Evolutionary conservation across 768 basidiomycete species (phyloP).

Genomic region (Tylopilus plumbeoviolaceoides): DNA sequence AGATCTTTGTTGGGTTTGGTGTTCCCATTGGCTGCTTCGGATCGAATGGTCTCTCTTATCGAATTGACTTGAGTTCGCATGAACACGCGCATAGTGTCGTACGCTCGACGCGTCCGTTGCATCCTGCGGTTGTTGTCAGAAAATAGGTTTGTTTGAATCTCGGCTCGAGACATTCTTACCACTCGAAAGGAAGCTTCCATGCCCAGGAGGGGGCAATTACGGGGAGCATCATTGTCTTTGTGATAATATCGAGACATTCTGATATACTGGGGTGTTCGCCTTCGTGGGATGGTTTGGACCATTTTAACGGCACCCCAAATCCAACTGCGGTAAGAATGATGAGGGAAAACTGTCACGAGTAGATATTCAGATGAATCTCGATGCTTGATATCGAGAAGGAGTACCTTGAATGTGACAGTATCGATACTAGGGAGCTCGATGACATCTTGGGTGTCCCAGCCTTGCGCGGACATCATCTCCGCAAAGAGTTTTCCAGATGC

Average conservation of each 20-base stretch:
- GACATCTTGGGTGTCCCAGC: constrained; percentile 8
- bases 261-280: constrained; percentile 5
- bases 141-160: neutral
- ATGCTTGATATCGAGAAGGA: neutral
- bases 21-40: neutral
- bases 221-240: constrained; percentile 1
- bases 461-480: constrained; percentile 11
- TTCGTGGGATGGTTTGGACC: constrained; percentile 5
- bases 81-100: constrained; percentile 15
- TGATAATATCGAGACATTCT: constrained; percentile 10
- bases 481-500: constrained; percentile 8
- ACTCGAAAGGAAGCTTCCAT: constrained; percentile 17
- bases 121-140: constrained; percentile 10
- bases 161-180: constrained; percentile 1
- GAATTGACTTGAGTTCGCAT: constrained; percentile 13
- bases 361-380: neutral
- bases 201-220: constrained; percentile 13
- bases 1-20: constrained; percentile 5
- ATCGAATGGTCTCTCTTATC: constrained; percentile 5
- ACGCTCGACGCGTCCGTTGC: constrained; percentile 15
- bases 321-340: constrained; percentile 17
- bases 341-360: constrained; percentile 12
- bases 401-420: constrained; percentile 8
- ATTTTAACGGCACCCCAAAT: constrained; percentile 16
- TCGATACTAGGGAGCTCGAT: constrained; percentile 11